These are phyloP conservation scores for Trametes sanguinea DNA, from an alignment of 768 basidiomycete genomes.

Conservation along the genomic window DNA sequence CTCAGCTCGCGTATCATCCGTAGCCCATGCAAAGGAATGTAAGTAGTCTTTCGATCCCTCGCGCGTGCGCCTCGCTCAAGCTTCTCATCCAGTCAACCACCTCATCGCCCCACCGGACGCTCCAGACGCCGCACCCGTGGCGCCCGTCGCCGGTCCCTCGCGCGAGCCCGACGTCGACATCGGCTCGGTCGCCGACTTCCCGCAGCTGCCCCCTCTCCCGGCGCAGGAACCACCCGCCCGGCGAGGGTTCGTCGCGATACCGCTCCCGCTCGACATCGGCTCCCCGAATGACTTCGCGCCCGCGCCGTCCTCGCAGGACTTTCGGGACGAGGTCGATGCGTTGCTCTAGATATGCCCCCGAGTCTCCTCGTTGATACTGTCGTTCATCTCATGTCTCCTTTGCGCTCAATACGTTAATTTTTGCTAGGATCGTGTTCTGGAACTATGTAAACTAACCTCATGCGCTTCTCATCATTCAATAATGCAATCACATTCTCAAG, in stretches of 20 bases:
- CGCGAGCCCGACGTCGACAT: not conserved
- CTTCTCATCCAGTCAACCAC: conserved; percentile 34
- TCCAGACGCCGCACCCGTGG: not conserved
- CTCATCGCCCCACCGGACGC: conserved; percentile 29
- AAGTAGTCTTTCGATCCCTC: conserved; percentile 31
- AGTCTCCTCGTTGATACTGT: not conserved
- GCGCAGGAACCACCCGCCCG: not conserved
- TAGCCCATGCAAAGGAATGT: conserved; percentile 81
- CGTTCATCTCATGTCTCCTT: not conserved
- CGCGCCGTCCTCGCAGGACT: conserved; percentile 26
- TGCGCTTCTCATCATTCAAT: not conserved
- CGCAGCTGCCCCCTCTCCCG: conserved; percentile 1
- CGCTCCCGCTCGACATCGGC: conserved; percentile 10
- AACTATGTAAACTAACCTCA: conserved; percentile 8
- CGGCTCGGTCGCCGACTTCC: not conserved
- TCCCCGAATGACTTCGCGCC: conserved; percentile 13
- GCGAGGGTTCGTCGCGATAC: not conserved
- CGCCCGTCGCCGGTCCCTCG: conserved; percentile 4
- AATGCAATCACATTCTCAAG: not conserved
- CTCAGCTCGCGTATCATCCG: not conserved
- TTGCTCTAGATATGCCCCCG: conserved; percentile 7
- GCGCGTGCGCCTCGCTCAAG: not conserved
- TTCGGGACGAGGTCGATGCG: conserved; percentile 30
- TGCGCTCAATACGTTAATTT: not conserved
- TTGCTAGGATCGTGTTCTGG: not conserved